Conservation (phyloP, 352 stramenopile species). For the Phytophthora chlamydospora region DNA sequence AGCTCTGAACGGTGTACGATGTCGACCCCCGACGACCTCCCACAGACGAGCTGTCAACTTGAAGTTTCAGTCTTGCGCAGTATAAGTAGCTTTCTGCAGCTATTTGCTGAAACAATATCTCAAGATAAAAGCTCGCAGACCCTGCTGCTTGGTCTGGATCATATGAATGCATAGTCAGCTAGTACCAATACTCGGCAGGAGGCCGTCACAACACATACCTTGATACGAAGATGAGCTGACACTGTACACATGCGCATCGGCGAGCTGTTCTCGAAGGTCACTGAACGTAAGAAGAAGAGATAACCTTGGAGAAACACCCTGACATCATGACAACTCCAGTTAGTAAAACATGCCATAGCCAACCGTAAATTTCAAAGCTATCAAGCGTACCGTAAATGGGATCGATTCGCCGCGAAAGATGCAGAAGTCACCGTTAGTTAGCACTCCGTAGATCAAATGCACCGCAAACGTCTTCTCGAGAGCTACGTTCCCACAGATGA, state of each 20-base stretch:
- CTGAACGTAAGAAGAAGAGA: constrained; percentile 61
- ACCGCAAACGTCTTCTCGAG: constrained; percentile 71
- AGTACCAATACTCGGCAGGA: not conserved
- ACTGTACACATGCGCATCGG: constrained; percentile 56
- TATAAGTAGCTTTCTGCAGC: constrained; percentile 52
- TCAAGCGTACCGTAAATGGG: constrained; percentile 64
- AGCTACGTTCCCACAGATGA: constrained; percentile 64
- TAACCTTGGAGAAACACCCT: constrained; percentile 65
- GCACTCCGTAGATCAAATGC: constrained; percentile 67
- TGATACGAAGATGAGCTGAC: constrained; percentile 70
- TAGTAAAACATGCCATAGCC: not conserved
- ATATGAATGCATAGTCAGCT: constrained; percentile 1
- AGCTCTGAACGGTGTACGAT: constrained; percentile 62
- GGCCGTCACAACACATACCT: constrained; percentile 39
- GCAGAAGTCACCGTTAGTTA: constrained; percentile 74
- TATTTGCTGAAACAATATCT: constrained; percentile 64
- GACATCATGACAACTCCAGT: constrained; percentile 8
- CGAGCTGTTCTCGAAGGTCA: constrained; percentile 54
- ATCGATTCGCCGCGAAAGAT: constrained; percentile 74
- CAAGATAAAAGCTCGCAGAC: constrained; percentile 54
- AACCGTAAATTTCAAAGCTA: constrained; percentile 1
- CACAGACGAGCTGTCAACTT: constrained; percentile 42
- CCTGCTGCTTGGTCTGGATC: constrained; percentile 61
- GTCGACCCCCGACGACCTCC: constrained; percentile 25
- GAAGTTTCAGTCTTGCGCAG: constrained; percentile 63